A percentile compares a stretch with the other conserved stretches of the same genome.
Conservation (phyloP, 164 flowering plant genomes). For the Kalanchoe fedtschenkoi region DNA sequence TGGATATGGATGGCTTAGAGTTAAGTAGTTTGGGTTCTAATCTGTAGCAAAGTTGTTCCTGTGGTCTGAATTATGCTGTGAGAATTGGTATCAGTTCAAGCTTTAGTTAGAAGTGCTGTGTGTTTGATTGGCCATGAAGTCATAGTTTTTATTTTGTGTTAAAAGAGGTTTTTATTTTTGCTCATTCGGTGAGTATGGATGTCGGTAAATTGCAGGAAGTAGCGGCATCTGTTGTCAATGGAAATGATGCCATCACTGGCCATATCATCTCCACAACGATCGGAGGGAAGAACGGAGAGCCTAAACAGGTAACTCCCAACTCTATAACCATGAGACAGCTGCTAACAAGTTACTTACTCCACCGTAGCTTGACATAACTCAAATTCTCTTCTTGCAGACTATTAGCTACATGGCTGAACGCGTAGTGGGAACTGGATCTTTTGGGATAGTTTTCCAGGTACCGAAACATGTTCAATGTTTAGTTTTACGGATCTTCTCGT, state of each 20-base stretch:
- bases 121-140: no score
- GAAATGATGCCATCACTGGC: constrained; percentile 48
- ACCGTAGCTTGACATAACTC: not conserved
- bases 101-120: no score
- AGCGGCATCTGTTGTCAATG: constrained; percentile 42
- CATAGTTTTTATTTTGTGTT: no score
- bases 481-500: not conserved
- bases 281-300: constrained; percentile 74
- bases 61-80: not conserved
- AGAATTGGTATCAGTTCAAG: not conserved
- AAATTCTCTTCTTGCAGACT: not conserved
- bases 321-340: not conserved
- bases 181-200: not conserved
- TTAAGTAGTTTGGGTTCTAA: no score
- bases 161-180: not conserved
- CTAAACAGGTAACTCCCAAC: constrained; percentile 37
- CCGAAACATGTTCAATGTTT: not conserved
- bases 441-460: constrained; percentile 8
- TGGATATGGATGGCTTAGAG: no score
- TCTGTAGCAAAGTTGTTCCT: no score
- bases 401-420: constrained; percentile 11
- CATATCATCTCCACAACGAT: constrained; percentile 65
- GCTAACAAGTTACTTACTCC: not conserved
- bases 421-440: constrained; percentile 5
- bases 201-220: constrained; percentile 28